These are phyloP conservation scores for Paecilomyces sp. DNA, from an alignment of 2,329 filamentous ascomycete species.

Conservation along the genomic window DNA sequence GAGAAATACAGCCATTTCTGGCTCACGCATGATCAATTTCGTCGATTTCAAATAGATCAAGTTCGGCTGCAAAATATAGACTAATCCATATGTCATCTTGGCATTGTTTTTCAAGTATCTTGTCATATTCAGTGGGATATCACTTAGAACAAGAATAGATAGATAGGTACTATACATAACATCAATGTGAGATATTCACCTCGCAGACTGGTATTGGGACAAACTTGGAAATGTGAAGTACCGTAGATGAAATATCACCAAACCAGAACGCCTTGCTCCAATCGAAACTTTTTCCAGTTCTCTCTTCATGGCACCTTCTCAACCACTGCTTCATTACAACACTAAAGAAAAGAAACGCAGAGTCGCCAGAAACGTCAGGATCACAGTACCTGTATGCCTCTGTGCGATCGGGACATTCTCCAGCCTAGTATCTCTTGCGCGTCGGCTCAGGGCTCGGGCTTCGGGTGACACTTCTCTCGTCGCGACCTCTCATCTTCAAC, in stretches of 20 bases:
- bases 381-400: neutral
- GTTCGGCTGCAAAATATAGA: neutral
- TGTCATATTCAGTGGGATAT: neutral
- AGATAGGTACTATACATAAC: neutral
- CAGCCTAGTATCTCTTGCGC: slow-evolving; percentile 58
- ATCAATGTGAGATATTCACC: neutral
- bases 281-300: neutral
- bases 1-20: neutral
- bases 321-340: neutral
- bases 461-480: slow-evolving; percentile 71
- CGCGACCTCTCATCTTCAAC: slow-evolving; percentile 75
- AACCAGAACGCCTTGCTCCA: neutral
- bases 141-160: neutral
- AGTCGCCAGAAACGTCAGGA: neutral
- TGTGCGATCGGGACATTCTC: too few relatives aligned
- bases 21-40: neutral
- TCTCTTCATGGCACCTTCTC: neutral
- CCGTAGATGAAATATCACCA: neutral
- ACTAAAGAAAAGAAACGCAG: neutral
- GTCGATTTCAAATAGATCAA: neutral
- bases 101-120: neutral
- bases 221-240: neutral
- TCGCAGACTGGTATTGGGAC: neutral
- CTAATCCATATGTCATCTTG: neutral
- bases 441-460: slow-evolving; percentile 83